Conservation (phyloP, 78 protist species). For the Dictyostelium firmibasis region DNA sequence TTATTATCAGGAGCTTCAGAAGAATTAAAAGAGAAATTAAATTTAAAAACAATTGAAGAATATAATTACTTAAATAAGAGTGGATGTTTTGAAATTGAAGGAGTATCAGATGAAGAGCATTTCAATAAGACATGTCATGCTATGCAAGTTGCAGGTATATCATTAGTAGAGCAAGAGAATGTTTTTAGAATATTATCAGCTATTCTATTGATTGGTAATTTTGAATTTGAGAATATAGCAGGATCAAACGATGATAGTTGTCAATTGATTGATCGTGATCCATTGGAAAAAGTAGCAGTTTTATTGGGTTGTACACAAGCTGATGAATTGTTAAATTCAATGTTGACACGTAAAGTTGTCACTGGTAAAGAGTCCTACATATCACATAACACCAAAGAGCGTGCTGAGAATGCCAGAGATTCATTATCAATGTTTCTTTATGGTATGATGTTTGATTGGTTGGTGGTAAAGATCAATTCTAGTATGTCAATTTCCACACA, state of each 20-base stretch:
- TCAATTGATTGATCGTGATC: slow-evolving; percentile 2
- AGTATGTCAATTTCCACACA: slow-evolving; percentile 24
- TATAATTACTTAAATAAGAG: slow-evolving; percentile 73
- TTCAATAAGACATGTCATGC: slow-evolving; percentile 75
- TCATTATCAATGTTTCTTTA: slow-evolving; percentile 56
- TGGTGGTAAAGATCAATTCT: slow-evolving; percentile 75
- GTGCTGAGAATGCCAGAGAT: slow-evolving; percentile 79
- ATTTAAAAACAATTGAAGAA: slow-evolving; percentile 21
- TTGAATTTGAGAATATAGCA: slow-evolving; percentile 43
- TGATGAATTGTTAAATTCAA: slow-evolving; percentile 40
- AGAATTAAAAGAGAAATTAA: slow-evolving; percentile 41
- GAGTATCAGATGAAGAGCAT: slow-evolving; percentile 67
- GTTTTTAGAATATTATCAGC: slow-evolving; percentile 71
- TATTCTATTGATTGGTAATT: slow-evolving; percentile 85
- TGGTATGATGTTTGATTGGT: slow-evolving; percentile 81
- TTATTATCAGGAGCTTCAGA: slow-evolving; percentile 52
- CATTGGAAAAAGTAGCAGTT: slow-evolving; percentile 32
- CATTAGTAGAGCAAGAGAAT: slow-evolving; percentile 37
- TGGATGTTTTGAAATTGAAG: slow-evolving; percentile 66
- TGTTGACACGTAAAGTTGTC: slow-evolving; percentile 52
- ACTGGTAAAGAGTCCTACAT: slow-evolving; percentile 42
- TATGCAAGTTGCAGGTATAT: slow-evolving; percentile 77
- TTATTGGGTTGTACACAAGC: slow-evolving; percentile 33
- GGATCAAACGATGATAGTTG: slow-evolving; percentile 21
- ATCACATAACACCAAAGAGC: slow-evolving; percentile 58